Evolutionary conservation across 2,329 filamentous ascomycete species (phyloP), one percentile per base, ranked within the genome.

Genomic region (Apiospora marii): DNA sequence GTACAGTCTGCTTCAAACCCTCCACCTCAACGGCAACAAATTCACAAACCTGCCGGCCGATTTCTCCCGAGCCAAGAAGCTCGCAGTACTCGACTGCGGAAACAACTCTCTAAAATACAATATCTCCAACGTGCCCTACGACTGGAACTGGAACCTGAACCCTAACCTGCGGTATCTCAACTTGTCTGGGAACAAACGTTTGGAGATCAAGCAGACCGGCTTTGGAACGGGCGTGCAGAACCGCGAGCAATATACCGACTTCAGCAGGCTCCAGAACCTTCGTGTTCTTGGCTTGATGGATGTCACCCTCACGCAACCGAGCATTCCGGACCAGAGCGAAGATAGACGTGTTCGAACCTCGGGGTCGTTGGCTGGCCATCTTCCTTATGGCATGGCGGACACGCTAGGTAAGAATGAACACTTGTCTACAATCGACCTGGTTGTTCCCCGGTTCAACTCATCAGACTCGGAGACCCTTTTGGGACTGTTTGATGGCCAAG

Each of bases 131-230:
- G 98, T 97, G 87, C 96, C 96, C 0, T 99, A 99, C 80, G 96
- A 99, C 81, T 99, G 96, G 96, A 99, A 99, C 79, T 99, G 96
- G 96, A 98, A 98, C 80, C 94, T 96, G 87, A 99, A 99, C 79
- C 94, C 93, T 68, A 97, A 98, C 78, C 85, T 99, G 76, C 93
- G 95, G 75, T 99, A 97, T 80, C 91, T 99, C 74, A 99, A 98
- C 79, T 87, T 99, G 79, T 98, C 96, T 0, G 96, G 96, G 70
- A 99, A 99, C 85, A 98, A 98, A 82, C 92, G 96, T 69, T 85
- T 99, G 46, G 96, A 99, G 82, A 98, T 99, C 84, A 93, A 93
- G 79, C 88, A 90, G 76, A 90, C 89, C 37, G 85, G 88, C 10
- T 90, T 89, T 68, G 87, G 80, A 76, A 85, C 80, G 79, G 87